Base-by-base conservation (phyloP, 2,329 filamentous ascomycete genomes). In the Aspergillus latus region DNA sequence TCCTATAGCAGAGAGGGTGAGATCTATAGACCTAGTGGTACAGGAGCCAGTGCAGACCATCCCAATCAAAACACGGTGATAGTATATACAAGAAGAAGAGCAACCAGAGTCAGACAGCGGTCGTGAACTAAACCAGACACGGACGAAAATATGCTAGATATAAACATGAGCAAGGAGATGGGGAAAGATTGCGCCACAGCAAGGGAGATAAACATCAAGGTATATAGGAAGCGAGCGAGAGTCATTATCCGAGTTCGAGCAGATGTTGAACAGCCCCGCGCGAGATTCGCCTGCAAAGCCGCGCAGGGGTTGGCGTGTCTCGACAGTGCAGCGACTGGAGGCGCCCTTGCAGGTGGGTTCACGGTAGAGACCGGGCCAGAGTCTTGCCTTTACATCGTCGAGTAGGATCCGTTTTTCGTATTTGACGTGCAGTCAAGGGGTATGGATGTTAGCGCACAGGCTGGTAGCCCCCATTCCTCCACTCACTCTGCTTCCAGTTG, bases 401-500 rank as follows among this genome's bases (percentile, higher is more conserved):
- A 37, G 30, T 9, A 37, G 34, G 34, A 37, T 37, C n/a, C n/a
- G 34, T 11, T 37, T 37, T 37, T 21, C 21, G 34, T 37, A 13
- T 37, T 37, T 13, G 7, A 37, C n/a, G 11, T 37, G 5, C 10
- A 9, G n/a, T 9, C 34, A 37, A 37, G 34, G 34, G 34, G n/a
- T 37, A 34, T 34, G 11, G 21, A 21, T 21, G 21, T 37, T 37
- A 37, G 10, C 10, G 34, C 34, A 72, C 68, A 37, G 66, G 64
- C 39, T 61, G 61, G 52, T 72, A 72, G 50, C 70, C 60, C 28
- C 60, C 62, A 56, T 66, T 51, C 30, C 58, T 65, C 66, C 67
- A 75, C 57, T 72, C 72, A 42, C 66, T 70, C 54, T 70, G 64
- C 49, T 68, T 74, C 74, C 74, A 76, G 42, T 71, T 67, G 16